These are phyloP conservation scores for Tinospora cordifolia DNA, from an alignment of 164 flowering plant genomes.

Conservation along the genomic window DNA sequence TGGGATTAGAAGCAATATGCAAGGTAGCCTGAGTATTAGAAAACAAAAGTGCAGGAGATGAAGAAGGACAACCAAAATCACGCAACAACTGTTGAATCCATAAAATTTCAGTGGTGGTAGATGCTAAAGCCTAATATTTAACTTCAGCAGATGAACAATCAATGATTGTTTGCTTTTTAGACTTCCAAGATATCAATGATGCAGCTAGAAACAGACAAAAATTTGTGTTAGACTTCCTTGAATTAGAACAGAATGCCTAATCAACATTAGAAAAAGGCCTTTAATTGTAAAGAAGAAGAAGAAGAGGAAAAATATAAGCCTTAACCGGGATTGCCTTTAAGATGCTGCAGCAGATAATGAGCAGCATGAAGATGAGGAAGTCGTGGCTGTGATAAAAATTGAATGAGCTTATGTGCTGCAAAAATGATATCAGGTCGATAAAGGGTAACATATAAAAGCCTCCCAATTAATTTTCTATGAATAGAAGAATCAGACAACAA, in stretches of 20 bases:
- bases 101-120: not conserved
- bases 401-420: not conserved
- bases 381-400: not conserved
- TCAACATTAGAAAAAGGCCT: not conserved
- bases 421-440: not conserved
- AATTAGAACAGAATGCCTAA: not conserved
- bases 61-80: not conserved
- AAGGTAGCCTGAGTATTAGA: not conserved
- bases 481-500: not conserved
- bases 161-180: constrained; percentile 8
- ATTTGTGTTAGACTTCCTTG: not conserved
- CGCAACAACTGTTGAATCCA: not conserved
- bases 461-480: not conserved
- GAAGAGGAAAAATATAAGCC: constrained; percentile 1
- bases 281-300: not conserved
- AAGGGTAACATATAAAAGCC: not conserved
- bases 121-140: constrained; percentile 7
- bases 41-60: not conserved
- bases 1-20: not conserved
- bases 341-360: not conserved
- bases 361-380: not conserved
- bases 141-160: constrained; percentile 6
- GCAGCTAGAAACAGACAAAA: constrained; percentile 8
- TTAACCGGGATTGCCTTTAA: not conserved
- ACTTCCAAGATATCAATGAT: constrained; percentile 5